Evolutionary conservation across 345 rosid genomes (phyloP), one percentile per base, ranked within the genome.

Genomic region (Barbarea vulgaris): DNA sequence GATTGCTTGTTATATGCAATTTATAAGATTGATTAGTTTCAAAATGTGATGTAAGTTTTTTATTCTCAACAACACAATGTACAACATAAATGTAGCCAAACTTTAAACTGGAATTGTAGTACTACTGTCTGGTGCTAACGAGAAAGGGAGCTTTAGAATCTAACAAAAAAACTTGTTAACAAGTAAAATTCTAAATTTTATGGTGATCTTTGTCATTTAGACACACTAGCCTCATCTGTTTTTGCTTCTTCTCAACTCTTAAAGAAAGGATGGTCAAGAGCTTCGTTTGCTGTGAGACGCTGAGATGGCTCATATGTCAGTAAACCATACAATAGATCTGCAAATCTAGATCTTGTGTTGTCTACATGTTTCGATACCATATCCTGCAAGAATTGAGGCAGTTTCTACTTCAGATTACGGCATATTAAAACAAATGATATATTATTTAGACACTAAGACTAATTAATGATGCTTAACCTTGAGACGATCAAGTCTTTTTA

Each of bases 201-300:
- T 46, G 64, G 74, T 57, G 53, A 9, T 28, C 27, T 21, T 53
- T 54, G 52, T 46, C 50, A 46, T 46, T 46, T 46, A 46, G 50
- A 46, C 50, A 47, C 28, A 31, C 19, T 51, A 34, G 14, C 22
- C 24, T 27, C 21, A 6, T 48, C 10, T 39, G 4, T 14, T 69
- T 58, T 53, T 51, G 67, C 47, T 37, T 60, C 24, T 46, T 67
- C 64, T 67, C 60, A 83, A 67, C 75, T 79, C 63, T 69, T 79
- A 30, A 92, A 89, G 80, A 92, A 92, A 2, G 91, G 83, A 80
- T 92, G 93, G 42, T 82, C 72, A n/a, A 92, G 88, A 65, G 97
- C 97, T 72, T 84, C 77, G 0, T 61, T 68, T 17, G 93, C 97
- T 0, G 91, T 88, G 57, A 88, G 82, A 4, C 97, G 90, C 79